Conservation (phyloP, 768 basidiomycete genomes). For the Jaapia argillacea region DNA sequence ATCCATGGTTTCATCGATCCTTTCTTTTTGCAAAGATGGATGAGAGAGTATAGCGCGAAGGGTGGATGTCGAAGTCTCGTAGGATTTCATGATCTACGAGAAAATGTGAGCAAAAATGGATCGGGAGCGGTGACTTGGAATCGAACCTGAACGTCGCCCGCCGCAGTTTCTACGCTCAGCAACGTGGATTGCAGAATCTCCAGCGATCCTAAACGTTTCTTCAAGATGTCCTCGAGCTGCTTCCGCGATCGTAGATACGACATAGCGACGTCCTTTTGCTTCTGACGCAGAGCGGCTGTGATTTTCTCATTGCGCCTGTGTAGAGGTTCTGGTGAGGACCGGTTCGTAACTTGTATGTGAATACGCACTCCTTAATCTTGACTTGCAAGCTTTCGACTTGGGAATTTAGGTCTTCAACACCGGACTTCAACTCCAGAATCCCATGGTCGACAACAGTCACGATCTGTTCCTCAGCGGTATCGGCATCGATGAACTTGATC, state of each 20-base stretch:
- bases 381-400: slow-evolving; percentile 63
- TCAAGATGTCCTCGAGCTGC: slow-evolving; percentile 65
- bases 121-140: background rate
- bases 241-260: slow-evolving; percentile 76
- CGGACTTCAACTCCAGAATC: slow-evolving; percentile 69
- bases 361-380: slow-evolving; percentile 62
- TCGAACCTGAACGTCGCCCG: slow-evolving; percentile 76
- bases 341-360: background rate
- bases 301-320: slow-evolving; percentile 61
- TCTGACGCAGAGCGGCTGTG: slow-evolving; percentile 49
- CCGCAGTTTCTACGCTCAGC: slow-evolving; percentile 79
- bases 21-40: slow-evolving; percentile 68
- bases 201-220: slow-evolving; percentile 65
- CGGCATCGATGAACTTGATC: slow-evolving; percentile 64
- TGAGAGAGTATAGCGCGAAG: slow-evolving; percentile 68
- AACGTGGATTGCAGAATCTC: slow-evolving; percentile 70
- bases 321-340: background rate
- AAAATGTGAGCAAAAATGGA: background rate
- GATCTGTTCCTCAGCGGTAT: slow-evolving; percentile 25
- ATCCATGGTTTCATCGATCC: slow-evolving; percentile 81
- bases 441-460: slow-evolving; percentile 79
- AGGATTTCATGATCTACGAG: slow-evolving; percentile 72
- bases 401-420: slow-evolving; percentile 51
- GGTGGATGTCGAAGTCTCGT: slow-evolving; percentile 75
- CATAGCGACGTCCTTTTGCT: slow-evolving; percentile 66